Base-by-base conservation (phyloP, 495 filamentous ascomycete species). In the Ascodesmis nigricans region DNA sequence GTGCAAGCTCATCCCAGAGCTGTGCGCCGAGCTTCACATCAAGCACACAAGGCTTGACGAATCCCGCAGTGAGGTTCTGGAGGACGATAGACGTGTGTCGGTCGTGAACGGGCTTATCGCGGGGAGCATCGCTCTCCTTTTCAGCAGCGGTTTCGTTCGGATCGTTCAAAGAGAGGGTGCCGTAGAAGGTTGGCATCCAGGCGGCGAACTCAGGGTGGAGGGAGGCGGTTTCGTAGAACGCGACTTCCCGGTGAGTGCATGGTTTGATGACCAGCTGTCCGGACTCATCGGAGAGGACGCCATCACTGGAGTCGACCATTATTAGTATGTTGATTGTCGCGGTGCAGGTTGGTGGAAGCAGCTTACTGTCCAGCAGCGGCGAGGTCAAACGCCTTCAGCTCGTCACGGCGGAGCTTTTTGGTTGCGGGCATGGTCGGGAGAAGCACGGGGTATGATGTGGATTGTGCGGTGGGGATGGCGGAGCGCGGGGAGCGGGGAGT, bases 211-310 rank as follows among this genome's bases (percentile, higher is more conserved):
- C 63, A 13, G 71, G 71, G 46, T 91, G 82, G 10, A 59, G 48
- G 22, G 62, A 45, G 24, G 72, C 71, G 17, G 73, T 68, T 55
- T 93, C 73, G 66, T 99, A 99, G 58, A 99, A 99, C 17, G 70
- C 67, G 38, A 92, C 69, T 58, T 99, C 87, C 38, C 69, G 65
- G 26, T 66, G 54, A 4, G 79, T 91, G 57, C 87, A 93, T 19
- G 87, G 87, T 56, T 99, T 99, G 53, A 93, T 78, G 50, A 99
- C 73, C 11, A 93, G 61, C 36, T 75, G 66, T 47, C 87, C 87
- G 31, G 78, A 73, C 34, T 64, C 58, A 47, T 91, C 81, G 51
- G 74, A 82, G 41, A 91, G 70, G 28, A 91, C 82, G 43, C 87
- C 87, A 29, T 87, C 83, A 57, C 83, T 95, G 54, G 31, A 35